Evolutionary conservation across 352 stramenopile genomes (phyloP), one percentile per base, ranked within the genome.

Genomic region (Globisporangium barbulae): DNA sequence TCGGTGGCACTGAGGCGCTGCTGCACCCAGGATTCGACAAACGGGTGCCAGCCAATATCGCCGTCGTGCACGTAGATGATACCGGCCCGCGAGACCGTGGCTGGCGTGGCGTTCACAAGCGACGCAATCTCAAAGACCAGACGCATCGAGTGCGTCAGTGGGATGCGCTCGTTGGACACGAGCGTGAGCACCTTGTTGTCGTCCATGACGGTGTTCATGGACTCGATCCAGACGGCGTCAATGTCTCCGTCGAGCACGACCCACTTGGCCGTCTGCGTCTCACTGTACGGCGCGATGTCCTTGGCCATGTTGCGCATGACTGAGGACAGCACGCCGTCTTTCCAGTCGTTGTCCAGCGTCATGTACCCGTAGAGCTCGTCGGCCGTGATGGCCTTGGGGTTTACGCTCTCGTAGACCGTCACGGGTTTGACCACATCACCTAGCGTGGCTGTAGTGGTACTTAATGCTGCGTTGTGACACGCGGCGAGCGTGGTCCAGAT

Each of bases 241-340:
- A 98, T 98, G 65, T 98, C 94, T 6, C 94, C 94, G 64, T 98
- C 94, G 7, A 98, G 70, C 13, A 98, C 86, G 25, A 98, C 76
- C 89, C 89, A 97, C 37, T 97, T 93, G 65, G 79, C 85, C 6
- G 71, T 82, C 75, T 99, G 93, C 12, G 90, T 72, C 2, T 85
- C 79, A 61, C 89, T 93, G 68, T 98, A 97, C 3, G 89, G 89
- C 22, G 79, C 65, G 12, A 73, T 65, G 22, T 93, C 97, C 64
- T 98, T 99, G 53, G 90, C 91, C 96, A 98, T 99, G 67, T 93
- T 96, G 56, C 97, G 91, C 96, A 99, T 98, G 44, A 98, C 96
- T 25, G 96, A 96, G 19, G 90, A 98, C 25, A 99, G 61, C 8
- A 98, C 93, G 33, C 96, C 96, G 73, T 99, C 96, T 73, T 98